A percentile compares a stretch with the other conserved stretches of the same genome.
Evolutionary conservation across 441 rosid genomes (phyloP).

Genomic region (Jatropha podagrica): DNA sequence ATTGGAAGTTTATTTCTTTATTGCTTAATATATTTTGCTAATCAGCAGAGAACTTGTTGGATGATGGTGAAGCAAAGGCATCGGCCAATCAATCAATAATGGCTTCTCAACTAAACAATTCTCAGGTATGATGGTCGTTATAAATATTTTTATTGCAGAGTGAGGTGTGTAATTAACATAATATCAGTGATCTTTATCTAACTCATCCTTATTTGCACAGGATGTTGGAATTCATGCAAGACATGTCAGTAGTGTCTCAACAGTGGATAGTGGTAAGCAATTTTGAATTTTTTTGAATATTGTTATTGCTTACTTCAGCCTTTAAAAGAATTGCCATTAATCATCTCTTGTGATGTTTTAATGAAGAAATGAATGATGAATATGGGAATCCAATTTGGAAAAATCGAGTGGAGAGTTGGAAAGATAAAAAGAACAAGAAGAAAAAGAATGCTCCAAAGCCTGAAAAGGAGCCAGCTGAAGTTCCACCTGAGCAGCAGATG

Average conservation of each 20-base stretch:
- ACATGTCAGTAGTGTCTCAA: slow-evolving; percentile 84
- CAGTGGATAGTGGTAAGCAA: slow-evolving; percentile 82
- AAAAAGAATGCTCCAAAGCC: slow-evolving; percentile 56
- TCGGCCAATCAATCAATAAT: slow-evolving; percentile 37
- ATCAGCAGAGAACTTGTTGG: slow-evolving; percentile 58
- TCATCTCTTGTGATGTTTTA: slow-evolving; percentile 23
- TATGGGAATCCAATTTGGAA: slow-evolving; percentile 95
- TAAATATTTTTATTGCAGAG: neutral
- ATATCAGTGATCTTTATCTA: slow-evolving; percentile 2
- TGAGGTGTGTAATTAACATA: neutral
- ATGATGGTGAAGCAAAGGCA: slow-evolving; percentile 52
- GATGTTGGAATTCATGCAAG: slow-evolving; percentile 88
- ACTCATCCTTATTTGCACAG: slow-evolving; percentile 38
- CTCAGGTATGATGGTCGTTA: slow-evolving; percentile 44
- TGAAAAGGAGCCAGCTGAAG: slow-evolving; percentile 50
- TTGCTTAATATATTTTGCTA: neutral
- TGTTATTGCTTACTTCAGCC: slow-evolving; percentile 6
- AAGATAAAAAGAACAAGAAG: slow-evolving; percentile 90
- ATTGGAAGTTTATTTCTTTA: neutral
- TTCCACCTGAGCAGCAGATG: slow-evolving; percentile 87
- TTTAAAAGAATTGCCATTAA: slow-evolving; percentile 7
- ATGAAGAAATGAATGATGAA: slow-evolving; percentile 76
- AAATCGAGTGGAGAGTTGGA: slow-evolving; percentile 97
- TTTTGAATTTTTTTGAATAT: neutral
- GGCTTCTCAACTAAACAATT: slow-evolving; percentile 46